A percentile compares a stretch with the other conserved stretches of the same genome.
phyloP scores from a whole-genome alignment of 176 grass and related monocot genomes.

The Secale cereale region DNA sequence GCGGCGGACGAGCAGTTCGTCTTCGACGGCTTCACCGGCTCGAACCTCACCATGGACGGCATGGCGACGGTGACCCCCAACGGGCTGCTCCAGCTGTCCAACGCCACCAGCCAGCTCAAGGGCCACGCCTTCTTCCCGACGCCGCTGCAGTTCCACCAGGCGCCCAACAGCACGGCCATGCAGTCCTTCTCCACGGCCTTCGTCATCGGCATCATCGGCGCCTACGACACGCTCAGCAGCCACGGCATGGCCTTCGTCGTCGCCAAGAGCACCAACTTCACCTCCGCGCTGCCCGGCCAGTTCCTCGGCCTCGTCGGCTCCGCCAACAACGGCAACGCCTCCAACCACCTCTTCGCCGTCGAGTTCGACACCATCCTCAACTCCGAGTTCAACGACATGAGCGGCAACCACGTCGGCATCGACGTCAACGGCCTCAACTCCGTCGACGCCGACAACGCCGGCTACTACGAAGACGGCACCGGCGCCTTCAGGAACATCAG shows the following conservation, averaged over 20 bases:
- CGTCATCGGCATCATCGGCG: conserved; percentile 71
- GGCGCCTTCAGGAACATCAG: conserved; percentile 55
- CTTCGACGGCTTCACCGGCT: conserved; percentile 58
- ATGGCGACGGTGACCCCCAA: conserved; percentile 43
- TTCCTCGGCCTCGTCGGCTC: conserved; percentile 66
- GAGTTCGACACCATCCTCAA: conserved; percentile 91
- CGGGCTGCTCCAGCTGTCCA: conserved; percentile 56
- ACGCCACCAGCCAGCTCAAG: conserved; percentile 58
- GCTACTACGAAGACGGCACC: conserved; percentile 47
- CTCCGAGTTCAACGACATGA: conserved; percentile 75
- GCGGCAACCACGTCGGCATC: conserved; percentile 81
- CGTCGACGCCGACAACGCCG: conserved; percentile 52
- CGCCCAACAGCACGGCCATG: conserved; percentile 48
- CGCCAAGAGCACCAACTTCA: conserved; percentile 44
- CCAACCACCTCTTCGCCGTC: conserved; percentile 73
- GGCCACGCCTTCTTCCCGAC: conserved; percentile 69
- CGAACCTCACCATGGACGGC: conserved; percentile 60
- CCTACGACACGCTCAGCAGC: conserved; percentile 54
- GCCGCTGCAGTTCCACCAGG: conserved; percentile 34
- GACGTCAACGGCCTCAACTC: conserved; percentile 65
- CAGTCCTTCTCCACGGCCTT: conserved; percentile 75
- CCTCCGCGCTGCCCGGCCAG: conserved; percentile 51
- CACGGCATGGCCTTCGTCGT: conserved; percentile 77
- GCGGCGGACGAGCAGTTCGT: conserved; percentile 46
- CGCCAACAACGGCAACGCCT: conserved; percentile 56